These are phyloP conservation scores for Dissophora globulifera DNA, from an alignment of 192 early-diverging fungal genomes.

Conservation along the genomic window DNA sequence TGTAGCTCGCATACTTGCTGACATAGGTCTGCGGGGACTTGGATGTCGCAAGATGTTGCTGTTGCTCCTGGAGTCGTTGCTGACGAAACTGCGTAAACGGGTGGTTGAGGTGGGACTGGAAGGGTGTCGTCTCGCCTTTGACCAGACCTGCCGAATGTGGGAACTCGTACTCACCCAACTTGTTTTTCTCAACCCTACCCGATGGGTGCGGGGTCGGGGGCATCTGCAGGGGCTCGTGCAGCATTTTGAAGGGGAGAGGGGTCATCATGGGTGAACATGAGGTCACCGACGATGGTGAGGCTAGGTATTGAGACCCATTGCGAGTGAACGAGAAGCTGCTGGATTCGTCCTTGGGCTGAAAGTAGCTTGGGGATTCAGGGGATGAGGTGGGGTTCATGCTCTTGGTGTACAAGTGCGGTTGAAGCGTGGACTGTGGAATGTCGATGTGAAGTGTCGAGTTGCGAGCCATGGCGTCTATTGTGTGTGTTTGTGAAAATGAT, in stretches of 20 bases:
- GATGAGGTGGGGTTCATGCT: not conserved
- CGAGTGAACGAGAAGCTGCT: slow-evolving; percentile 19
- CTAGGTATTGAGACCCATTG: slow-evolving; percentile 17
- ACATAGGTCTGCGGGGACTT: slow-evolving; percentile 1
- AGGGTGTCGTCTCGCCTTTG: not conserved
- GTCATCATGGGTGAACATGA: slow-evolving; percentile 21
- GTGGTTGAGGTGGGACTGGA: slow-evolving; percentile 21
- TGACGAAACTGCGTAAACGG: slow-evolving; percentile 25
- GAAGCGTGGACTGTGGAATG: not conserved
- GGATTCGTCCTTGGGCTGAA: slow-evolving; percentile 6
- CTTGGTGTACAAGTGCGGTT: not conserved
- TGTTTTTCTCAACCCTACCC: slow-evolving; percentile 9
- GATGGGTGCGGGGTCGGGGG: not conserved
- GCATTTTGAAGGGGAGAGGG: slow-evolving; percentile 25
- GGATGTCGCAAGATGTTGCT: not conserved
- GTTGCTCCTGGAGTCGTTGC: slow-evolving; percentile 17
- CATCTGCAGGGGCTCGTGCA: not conserved
- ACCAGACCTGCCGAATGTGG: not conserved
- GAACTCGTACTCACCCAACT: slow-evolving; percentile 26
- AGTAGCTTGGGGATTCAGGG: slow-evolving; percentile 6
- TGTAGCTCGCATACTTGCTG: slow-evolving; percentile 27
- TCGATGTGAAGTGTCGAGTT: slow-evolving; percentile 1
- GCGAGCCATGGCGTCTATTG: slow-evolving; percentile 5
- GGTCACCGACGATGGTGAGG: slow-evolving; percentile 13
- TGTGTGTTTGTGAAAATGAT: not conserved